Evolutionary conservation across 345 rosid genomes (phyloP).

Genomic region (Acer yangbiense): DNA sequence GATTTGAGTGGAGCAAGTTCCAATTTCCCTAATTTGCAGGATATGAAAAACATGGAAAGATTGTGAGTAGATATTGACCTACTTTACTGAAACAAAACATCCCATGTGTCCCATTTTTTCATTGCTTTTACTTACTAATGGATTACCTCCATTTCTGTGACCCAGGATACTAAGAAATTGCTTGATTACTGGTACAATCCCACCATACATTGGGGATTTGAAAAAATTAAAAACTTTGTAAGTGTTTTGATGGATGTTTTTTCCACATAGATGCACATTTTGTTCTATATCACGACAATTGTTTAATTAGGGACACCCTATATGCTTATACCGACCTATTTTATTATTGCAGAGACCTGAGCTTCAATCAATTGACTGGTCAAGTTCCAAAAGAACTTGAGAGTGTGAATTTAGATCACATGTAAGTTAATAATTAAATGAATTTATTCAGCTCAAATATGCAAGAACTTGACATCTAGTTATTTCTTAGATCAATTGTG

Average conservation of each 20-base stretch:
- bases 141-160: conserved; percentile 15
- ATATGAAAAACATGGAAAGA: conserved; percentile 12
- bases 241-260: conserved; percentile 29
- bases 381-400: conserved; percentile 38
- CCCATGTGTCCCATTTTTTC: neutral
- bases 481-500: neutral
- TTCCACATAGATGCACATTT: neutral
- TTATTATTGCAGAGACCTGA: conserved; percentile 61
- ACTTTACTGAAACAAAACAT: neutral
- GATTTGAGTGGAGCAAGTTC: conserved; percentile 58
- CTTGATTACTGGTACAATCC: conserved; percentile 51
- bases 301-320: neutral
- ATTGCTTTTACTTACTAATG: neutral
- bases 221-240: conserved; percentile 44
- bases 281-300: neutral
- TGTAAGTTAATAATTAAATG: conserved; percentile 52
- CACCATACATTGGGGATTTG: conserved; percentile 47
- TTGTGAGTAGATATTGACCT: conserved; percentile 52
- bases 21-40: conserved; percentile 52
- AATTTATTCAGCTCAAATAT: neutral
- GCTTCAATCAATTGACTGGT: conserved; percentile 75
- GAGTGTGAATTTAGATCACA: conserved; percentile 19
- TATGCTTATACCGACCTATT: neutral
- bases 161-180: conserved; percentile 68
- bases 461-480: neutral